Evolutionary conservation across 164 flowering plant species (phyloP).

Genomic region (Nelumbo lutea): DNA sequence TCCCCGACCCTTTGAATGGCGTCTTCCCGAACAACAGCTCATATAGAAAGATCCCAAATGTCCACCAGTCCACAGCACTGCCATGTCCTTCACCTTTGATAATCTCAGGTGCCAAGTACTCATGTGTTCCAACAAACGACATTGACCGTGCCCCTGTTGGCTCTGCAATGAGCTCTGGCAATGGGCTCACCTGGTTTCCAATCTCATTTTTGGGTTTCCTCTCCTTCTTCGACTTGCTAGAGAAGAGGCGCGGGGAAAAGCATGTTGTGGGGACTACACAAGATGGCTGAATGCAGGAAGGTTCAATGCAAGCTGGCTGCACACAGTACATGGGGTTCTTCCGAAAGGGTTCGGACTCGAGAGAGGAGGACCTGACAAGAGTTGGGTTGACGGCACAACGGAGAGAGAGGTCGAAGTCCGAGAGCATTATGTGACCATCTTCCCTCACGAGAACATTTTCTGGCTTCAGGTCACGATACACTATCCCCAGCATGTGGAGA

Average conservation of each 20-base stretch:
- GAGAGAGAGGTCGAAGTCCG: conserved; percentile 87
- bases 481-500: conserved; percentile 91
- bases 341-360: conserved; percentile 51
- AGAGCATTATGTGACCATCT: conserved; percentile 92
- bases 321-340: conserved; percentile 61
- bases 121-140: conserved; percentile 96
- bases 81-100: conserved; percentile 97
- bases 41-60: conserved; percentile 79
- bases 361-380: conserved; percentile 53
- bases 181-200: conserved; percentile 74
- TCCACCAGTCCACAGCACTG: conserved; percentile 98
- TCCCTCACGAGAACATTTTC: conserved; percentile 93
- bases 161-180: conserved; percentile 88
- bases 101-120: conserved; percentile 87
- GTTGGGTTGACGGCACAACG: conserved; percentile 83
- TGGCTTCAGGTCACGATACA: conserved; percentile 90
- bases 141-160: conserved; percentile 86
- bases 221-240: conserved; percentile 73
- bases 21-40: conserved; percentile 87
- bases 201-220: conserved; percentile 53
- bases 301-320: conserved; percentile 76
- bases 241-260: conserved; percentile 72
- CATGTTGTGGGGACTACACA: conserved; percentile 80
- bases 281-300: conserved; percentile 81
- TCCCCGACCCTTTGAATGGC: conserved; percentile 90